phyloP scores from a whole-genome alignment of 345 rosid species.

The Eucalyptus grandis region DNA sequence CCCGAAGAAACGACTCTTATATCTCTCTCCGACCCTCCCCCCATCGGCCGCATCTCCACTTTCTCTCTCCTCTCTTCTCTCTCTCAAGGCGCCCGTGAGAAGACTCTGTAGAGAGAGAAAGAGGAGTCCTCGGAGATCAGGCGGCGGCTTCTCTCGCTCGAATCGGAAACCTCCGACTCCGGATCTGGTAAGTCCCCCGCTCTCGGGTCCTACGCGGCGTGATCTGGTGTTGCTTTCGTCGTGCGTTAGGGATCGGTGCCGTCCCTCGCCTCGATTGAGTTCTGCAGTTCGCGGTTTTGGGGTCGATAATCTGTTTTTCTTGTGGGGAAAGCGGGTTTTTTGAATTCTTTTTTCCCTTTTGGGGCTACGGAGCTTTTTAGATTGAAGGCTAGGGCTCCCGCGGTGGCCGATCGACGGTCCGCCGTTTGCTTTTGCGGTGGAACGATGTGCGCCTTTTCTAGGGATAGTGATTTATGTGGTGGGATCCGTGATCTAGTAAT shows the following conservation, averaged over 20 bases:
- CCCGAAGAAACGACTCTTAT: background rate
- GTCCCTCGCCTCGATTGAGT: background rate
- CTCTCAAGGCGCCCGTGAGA: background rate
- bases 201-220: background rate
- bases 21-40: background rate
- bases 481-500: background rate
- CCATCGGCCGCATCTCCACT: background rate
- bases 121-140: background rate
- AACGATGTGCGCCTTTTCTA: background rate
- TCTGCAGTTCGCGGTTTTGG: background rate
- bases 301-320: background rate
- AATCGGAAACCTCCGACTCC: conserved; percentile 8
- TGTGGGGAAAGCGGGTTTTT: background rate
- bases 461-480: background rate
- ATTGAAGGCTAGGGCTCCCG: background rate
- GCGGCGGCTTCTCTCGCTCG: background rate
- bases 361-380: background rate
- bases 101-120: background rate
- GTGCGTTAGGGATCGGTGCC: background rate
- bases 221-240: background rate
- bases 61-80: background rate
- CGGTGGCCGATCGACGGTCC: background rate
- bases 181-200: conserved; percentile 14
- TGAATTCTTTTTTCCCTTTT: background rate
- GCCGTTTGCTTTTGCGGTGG: background rate